Evolutionary conservation across 1,139 yeast genomes (phyloP).

Genomic region (Geotrichum europaeum): DNA sequence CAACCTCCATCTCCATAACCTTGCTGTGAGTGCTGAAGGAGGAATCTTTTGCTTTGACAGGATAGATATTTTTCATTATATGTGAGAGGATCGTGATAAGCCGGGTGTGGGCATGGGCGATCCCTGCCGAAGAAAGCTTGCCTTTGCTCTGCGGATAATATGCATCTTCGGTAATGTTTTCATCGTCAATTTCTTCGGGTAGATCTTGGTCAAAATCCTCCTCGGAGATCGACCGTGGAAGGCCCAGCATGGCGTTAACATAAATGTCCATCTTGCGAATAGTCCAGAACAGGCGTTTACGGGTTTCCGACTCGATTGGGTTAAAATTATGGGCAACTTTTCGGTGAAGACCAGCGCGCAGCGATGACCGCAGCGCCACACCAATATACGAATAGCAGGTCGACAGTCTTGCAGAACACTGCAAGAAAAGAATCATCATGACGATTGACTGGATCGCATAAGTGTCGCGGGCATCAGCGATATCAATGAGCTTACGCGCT

Average conservation of each 20-base stretch:
- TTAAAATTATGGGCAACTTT: constrained; percentile 60
- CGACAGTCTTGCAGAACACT: constrained; percentile 82
- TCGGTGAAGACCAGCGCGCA: constrained; percentile 83
- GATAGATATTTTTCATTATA: constrained; percentile 51
- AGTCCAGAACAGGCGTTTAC: constrained; percentile 82
- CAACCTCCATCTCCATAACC: constrained; percentile 69
- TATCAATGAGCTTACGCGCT: constrained; percentile 69
- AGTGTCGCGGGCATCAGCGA: constrained; percentile 54
- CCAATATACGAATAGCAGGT: constrained; percentile 91
- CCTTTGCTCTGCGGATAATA: constrained; percentile 35
- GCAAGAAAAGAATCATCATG: constrained; percentile 63
- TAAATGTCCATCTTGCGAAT: constrained; percentile 88
- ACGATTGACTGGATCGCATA: constrained; percentile 67
- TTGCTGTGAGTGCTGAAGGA: constrained; percentile 46
- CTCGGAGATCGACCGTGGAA: constrained; percentile 60
- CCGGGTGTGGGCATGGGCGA: constrained; percentile 81
- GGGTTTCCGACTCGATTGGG: constrained; percentile 76
- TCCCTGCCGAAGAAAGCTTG: constrained; percentile 65
- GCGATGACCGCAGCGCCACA: constrained; percentile 76
- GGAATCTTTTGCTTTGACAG: constrained; percentile 38
- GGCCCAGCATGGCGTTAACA: constrained; percentile 80
- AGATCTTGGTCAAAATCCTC: constrained; percentile 86
- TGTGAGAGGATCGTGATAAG: constrained; percentile 55
- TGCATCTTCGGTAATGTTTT: constrained; percentile 64
- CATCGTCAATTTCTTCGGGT: constrained; percentile 83